Base-by-base conservation (phyloP, 2,329 filamentous ascomycete genomes). In the Trichothecium roseum region DNA sequence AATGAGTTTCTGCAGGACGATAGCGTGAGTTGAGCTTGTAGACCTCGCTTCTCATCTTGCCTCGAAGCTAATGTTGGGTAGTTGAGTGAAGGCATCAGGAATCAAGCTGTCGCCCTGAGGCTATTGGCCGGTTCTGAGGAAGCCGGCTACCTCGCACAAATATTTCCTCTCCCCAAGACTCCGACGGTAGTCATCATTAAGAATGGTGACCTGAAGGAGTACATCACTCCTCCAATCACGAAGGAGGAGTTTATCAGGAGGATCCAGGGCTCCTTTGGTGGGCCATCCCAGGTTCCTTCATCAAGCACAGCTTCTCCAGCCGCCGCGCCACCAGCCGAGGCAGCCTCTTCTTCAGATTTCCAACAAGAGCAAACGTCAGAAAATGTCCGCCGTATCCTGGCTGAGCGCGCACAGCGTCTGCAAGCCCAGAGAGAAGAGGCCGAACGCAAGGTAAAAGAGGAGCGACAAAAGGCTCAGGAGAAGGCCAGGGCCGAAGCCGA, bases 121-220 rank as follows among this genome's bases (percentile, higher is more conserved):
- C 66, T 95, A 16, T 59, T 68, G 24, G 76, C 79, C 14, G 84
- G 80, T 16, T 87, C 83, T 2, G 73, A 82, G 44, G 87, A 94
- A 62, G 86, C 86, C 8, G 78, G 74, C 5, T 93, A 86, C 49
- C 66, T 96, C 12, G 73, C 79, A 8, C 84, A 84, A 31, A 84
- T 94, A 49, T 93, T 85, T 48, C 84, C 85, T 0, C 64, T 94
- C n/a, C 72, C 75, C 1, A 76, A 76, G 45, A 76, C 77, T n/a
- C 88, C 89, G 0, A 82, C 82, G 2, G 60, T 94, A 8, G 71
- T 94, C 13, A 65, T 93, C 15, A 88, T 94, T 46, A 76, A 79
- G 51, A 82, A 86, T 56, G 85, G 82, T 8, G 73, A 83, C 42
- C 62, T 94, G 12, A 78, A 81, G 49, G 81, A 89, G 54, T 87